phyloP scores from a whole-genome alignment of 495 filamentous ascomycete species.

The Aspergillus heteromorphus region DNA sequence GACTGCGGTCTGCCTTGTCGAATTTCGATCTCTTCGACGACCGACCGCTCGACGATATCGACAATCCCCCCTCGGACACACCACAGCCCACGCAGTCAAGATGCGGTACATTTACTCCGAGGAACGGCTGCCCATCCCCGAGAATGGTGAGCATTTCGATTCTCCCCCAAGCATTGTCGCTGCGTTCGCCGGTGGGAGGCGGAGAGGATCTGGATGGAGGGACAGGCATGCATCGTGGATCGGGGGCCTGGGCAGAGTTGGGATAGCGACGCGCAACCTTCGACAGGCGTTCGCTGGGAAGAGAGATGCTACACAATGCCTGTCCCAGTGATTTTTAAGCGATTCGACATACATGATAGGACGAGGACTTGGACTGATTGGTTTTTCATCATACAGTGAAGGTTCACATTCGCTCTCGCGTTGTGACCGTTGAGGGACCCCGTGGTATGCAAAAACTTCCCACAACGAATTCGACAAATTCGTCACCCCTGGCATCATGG shows the following conservation, averaged over 20 bases:
- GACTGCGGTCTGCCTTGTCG: constrained; percentile 26
- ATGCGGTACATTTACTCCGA: constrained; percentile 98
- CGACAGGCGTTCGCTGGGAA: background rate
- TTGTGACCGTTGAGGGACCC: constrained; percentile 94
- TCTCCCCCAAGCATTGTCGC: constrained; percentile 14
- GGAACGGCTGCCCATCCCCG: constrained; percentile 89
- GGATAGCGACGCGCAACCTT: constrained; percentile 3
- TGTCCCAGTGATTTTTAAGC: background rate
- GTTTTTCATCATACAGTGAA: constrained; percentile 62
- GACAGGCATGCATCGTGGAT: constrained; percentile 3
- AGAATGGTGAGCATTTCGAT: constrained; percentile 75
- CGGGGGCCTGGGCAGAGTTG: background rate
- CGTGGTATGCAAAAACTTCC: constrained; percentile 52
- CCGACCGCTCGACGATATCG: constrained; percentile 40
- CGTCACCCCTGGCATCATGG: background rate
- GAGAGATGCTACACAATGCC: background rate
- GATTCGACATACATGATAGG: background rate
- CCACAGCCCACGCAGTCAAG: constrained; percentile 53
- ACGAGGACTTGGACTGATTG: constrained; percentile 19
- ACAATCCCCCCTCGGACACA: constrained; percentile 46
- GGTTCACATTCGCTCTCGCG: constrained; percentile 89
- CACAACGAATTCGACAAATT: constrained; percentile 4
- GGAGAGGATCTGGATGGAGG: background rate
- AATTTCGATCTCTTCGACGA: constrained; percentile 44
- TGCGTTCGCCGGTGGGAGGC: background rate